Evolutionary conservation across 2,329 filamentous ascomycete genomes (phyloP).

Genomic region (Xylariaceae sp.): DNA sequence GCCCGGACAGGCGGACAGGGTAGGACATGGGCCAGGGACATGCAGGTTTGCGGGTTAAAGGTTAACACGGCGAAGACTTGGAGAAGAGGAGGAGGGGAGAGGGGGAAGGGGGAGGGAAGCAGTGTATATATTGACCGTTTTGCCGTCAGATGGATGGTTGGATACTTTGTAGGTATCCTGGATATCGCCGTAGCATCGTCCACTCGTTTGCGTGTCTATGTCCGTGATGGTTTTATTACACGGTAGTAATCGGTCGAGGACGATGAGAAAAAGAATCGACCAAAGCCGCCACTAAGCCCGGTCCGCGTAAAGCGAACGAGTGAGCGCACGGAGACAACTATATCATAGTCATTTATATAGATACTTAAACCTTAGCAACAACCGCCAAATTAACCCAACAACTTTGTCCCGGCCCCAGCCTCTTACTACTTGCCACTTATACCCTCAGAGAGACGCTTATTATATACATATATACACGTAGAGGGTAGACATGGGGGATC

Average conservation of each 20-base stretch:
- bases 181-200: not conserved
- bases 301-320: not conserved
- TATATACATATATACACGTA: not conserved
- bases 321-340: not conserved
- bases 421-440: slow-evolving; percentile 23
- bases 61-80: not conserved
- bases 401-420: slow-evolving; percentile 20
- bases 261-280: too few relatives aligned
- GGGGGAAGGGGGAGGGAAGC: not conserved
- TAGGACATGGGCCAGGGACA: not conserved
- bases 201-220: not conserved
- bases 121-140: not conserved
- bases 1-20: not conserved
- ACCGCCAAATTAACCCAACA: slow-evolving; percentile 14
- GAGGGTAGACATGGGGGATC: slow-evolving; percentile 9
- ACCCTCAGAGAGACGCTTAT: slow-evolving; percentile 12
- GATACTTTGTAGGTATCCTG: too few relatives aligned
- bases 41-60: not conserved
- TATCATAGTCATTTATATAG: slow-evolving; percentile 29
- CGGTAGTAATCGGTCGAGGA: not conserved
- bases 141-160: too few relatives aligned
- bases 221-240: not conserved
- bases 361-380: slow-evolving; percentile 20
- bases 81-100: not conserved
- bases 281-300: too few relatives aligned